Evolutionary conservation across 768 basidiomycete genomes (phyloP).

Genomic region (Boletus coccyginus): DNA sequence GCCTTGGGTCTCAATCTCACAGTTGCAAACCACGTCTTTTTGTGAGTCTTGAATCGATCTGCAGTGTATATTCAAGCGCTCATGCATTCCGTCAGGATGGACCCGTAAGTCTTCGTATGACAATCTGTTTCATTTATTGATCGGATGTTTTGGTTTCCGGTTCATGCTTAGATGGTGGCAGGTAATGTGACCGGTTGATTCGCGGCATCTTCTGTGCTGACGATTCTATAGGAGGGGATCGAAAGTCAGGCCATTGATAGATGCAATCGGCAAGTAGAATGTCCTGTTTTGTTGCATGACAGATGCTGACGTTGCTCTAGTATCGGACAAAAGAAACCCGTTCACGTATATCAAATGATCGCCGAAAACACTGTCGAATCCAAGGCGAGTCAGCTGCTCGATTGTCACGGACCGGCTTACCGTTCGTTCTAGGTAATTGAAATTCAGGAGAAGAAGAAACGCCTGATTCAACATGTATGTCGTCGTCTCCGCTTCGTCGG

Average conservation of each 20-base stretch:
- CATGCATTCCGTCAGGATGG: conserved; percentile 53
- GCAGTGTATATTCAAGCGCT: background rate
- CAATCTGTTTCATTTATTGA: conserved; percentile 10
- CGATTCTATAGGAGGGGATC: conserved; percentile 59
- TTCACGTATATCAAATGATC: conserved; percentile 87
- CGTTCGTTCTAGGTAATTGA: conserved; percentile 57
- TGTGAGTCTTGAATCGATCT: conserved; percentile 44
- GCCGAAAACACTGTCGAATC: conserved; percentile 88
- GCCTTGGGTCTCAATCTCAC: conserved; percentile 87
- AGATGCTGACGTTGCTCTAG: conserved; percentile 23
- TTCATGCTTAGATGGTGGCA: conserved; percentile 68
- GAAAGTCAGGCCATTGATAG: conserved; percentile 83
- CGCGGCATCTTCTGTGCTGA: conserved; percentile 9
- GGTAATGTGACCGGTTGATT: conserved; percentile 29
- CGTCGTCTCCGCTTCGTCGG: background rate
- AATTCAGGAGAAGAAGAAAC: conserved; percentile 85
- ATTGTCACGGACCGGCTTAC: background rate
- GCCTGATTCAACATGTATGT: conserved; percentile 67
- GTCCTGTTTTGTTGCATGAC: background rate
- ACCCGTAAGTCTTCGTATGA: conserved; percentile 57
- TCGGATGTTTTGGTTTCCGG: conserved; percentile 1
- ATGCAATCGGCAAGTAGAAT: conserved; percentile 57
- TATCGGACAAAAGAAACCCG: conserved; percentile 80
- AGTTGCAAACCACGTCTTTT: conserved; percentile 82
- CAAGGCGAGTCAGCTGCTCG: conserved; percentile 47